Conservation (phyloP, 306 rosid genomes). For the Fagus sylvatica region DNA sequence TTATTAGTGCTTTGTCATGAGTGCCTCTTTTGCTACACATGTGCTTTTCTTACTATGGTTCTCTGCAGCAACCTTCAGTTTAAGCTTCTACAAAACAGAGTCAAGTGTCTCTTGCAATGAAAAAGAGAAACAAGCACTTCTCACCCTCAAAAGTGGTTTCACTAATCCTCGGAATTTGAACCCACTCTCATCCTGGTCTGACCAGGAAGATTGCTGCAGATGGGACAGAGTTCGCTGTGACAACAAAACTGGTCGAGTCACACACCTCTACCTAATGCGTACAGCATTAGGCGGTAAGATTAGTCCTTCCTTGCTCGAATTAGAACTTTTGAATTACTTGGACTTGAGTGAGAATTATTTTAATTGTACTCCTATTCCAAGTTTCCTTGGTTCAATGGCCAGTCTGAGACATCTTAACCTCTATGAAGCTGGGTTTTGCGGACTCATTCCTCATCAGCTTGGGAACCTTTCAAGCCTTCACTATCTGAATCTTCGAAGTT, state of each 20-base stretch:
- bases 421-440: background rate
- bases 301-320: background rate
- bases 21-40: too few relatives aligned
- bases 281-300: background rate
- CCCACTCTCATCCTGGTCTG: constrained; percentile 6
- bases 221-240: constrained; percentile 22
- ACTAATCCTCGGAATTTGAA: background rate
- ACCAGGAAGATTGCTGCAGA: constrained; percentile 7
- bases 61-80: too few relatives aligned
- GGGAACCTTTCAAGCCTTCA: constrained; percentile 20
- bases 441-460: constrained; percentile 11
- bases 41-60: too few relatives aligned
- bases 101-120: too few relatives aligned
- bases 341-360: constrained; percentile 6
- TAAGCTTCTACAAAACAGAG: too few relatives aligned
- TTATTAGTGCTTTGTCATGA: too few relatives aligned
- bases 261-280: background rate
- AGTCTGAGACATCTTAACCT: background rate
- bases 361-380: constrained; percentile 1
- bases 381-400: background rate
- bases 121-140: background rate
- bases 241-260: constrained; percentile 14
- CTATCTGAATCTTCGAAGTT: background rate
- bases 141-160: background rate
- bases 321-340: constrained; percentile 1